Evolutionary conservation across 495 filamentous ascomycete genomes (phyloP).

Genomic region (Xylaria castorea): DNA sequence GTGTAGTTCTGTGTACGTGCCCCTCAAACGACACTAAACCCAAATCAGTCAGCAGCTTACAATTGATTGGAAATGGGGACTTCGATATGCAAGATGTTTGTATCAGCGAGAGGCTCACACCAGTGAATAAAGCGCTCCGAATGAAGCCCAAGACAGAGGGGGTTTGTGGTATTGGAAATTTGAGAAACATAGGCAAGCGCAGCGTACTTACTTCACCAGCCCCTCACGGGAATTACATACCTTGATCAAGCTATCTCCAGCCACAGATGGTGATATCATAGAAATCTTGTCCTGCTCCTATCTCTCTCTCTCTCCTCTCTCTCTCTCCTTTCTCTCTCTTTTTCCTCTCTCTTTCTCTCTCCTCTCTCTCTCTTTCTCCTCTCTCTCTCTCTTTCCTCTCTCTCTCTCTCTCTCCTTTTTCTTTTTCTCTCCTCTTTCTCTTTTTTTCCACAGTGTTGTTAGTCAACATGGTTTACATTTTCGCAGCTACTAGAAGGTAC

Average conservation of each 20-base stretch:
- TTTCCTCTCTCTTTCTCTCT: too few species aligned
- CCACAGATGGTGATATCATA: slow-evolving; percentile 17
- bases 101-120: background rate
- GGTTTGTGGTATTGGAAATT: too few species aligned
- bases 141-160: background rate
- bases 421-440: too few species aligned
- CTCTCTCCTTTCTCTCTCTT: too few species aligned
- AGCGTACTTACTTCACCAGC: background rate
- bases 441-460: too few species aligned
- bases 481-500: too few species aligned
- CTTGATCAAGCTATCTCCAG: background rate
- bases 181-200: background rate
- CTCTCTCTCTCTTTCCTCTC: too few species aligned
- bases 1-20: too few species aligned
- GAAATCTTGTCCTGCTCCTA: background rate
- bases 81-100: background rate
- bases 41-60: background rate
- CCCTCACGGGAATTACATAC: background rate
- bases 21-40: background rate
- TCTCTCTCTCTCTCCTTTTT: too few species aligned
- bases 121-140: background rate
- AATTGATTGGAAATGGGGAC: background rate
- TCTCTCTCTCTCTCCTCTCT: background rate
- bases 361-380: too few species aligned
- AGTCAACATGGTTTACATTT: background rate